Conservation (phyloP, 768 basidiomycete genomes). For the Auriscalpium orientale region DNA sequence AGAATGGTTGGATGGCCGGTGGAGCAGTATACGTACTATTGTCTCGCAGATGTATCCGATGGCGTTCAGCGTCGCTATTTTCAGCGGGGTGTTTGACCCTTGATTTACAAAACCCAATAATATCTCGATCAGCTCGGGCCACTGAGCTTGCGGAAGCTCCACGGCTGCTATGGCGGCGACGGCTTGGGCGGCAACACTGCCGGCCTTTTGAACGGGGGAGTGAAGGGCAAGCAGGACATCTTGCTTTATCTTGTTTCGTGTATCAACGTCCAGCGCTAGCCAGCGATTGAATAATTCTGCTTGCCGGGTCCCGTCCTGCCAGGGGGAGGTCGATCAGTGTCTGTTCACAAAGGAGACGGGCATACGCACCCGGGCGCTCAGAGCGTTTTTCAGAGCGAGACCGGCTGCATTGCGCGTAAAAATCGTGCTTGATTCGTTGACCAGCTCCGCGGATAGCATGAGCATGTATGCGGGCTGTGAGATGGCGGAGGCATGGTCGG, state of each 20-base stretch:
- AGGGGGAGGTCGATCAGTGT: slow-evolving; percentile 7
- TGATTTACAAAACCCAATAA: slow-evolving; percentile 84
- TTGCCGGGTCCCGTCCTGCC: slow-evolving; percentile 69
- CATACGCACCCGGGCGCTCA: slow-evolving; percentile 75
- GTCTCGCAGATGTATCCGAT: slow-evolving; percentile 97
- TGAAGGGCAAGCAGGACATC: slow-evolving; percentile 77
- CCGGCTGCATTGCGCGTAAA: slow-evolving; percentile 94
- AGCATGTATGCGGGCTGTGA: slow-evolving; percentile 85
- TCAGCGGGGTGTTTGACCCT: slow-evolving; percentile 59
- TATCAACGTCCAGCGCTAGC: slow-evolving; percentile 63
- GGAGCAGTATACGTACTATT: slow-evolving; percentile 57
- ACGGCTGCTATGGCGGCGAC: slow-evolving; percentile 91
- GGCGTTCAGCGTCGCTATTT: slow-evolving; percentile 84
- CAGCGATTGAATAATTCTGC: slow-evolving; percentile 72
- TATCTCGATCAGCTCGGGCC: slow-evolving; percentile 85
- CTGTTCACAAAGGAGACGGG: slow-evolving; percentile 1
- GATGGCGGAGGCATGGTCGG: slow-evolving; percentile 11
- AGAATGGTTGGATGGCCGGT: slow-evolving; percentile 13
- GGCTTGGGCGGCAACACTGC: slow-evolving; percentile 86
- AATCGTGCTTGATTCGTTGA: slow-evolving; percentile 59
- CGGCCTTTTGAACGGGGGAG: slow-evolving; percentile 63
- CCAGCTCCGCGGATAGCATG: slow-evolving; percentile 81
- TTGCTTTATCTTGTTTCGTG: slow-evolving; percentile 80
- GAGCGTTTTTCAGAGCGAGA: slow-evolving; percentile 91
- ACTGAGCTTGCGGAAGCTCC: slow-evolving; percentile 82